A percentile compares a stretch with the other conserved stretches of the same genome.
Evolutionary conservation across 176 grass and related monocot species (phyloP).

Genomic region (Oropetium thomaeum): DNA sequence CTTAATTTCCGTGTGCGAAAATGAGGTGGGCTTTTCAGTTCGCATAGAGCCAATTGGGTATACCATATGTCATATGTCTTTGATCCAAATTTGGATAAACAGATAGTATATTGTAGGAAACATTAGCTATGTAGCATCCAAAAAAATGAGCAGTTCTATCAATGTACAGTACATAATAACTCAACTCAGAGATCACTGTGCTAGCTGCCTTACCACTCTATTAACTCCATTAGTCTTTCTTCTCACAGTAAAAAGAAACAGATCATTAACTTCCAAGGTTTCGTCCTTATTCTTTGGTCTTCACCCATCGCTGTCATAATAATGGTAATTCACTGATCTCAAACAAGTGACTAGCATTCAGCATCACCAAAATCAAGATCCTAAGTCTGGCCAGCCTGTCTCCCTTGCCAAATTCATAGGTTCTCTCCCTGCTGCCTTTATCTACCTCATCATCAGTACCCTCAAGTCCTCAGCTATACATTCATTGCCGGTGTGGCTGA

Average conservation of each 20-base stretch:
- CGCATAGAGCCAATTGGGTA: background rate
- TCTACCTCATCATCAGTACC: background rate
- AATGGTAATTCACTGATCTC: background rate
- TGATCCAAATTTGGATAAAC: background rate
- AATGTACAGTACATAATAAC: background rate
- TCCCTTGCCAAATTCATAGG: background rate
- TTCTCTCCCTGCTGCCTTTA: background rate
- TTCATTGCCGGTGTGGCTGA: background rate
- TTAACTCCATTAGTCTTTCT: conserved; percentile 6
- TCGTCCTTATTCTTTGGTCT: background rate
- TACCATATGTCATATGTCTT: background rate
- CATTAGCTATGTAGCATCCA: background rate
- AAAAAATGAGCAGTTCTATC: background rate
- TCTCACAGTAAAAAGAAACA: background rate
- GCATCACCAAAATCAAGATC: background rate
- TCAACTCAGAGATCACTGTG: background rate
- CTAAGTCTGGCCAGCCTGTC: background rate
- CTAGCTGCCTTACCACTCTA: background rate
- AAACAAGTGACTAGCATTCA: background rate
- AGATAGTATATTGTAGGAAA: background rate
- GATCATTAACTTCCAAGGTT: background rate
- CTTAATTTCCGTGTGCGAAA: background rate
- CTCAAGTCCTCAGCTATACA: background rate
- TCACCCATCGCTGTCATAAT: background rate
- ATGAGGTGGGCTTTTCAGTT: background rate